Percentiles rank a stretch among this genome's conserved stretches.
Conservation (phyloP, 2,329 filamentous ascomycete genomes). For the Emmonsia crescens region DNA sequence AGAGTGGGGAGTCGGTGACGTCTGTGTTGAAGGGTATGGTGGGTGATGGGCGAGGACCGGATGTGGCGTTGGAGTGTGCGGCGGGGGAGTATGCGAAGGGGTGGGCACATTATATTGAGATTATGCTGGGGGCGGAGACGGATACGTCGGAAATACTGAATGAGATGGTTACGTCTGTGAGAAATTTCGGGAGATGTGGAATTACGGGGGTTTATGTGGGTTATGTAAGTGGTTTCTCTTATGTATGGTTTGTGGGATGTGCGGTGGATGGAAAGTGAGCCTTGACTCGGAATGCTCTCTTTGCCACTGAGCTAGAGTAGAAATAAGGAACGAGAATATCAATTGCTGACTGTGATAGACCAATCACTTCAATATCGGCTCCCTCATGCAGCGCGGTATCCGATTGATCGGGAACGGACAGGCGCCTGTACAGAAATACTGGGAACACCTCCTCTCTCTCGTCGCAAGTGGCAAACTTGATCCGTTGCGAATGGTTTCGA, state of each 20-base stretch:
- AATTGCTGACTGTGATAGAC: slow-evolving; percentile 36
- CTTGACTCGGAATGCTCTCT: not conserved
- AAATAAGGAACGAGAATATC: not conserved
- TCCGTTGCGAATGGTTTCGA: slow-evolving; percentile 62
- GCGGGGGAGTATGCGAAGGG: slow-evolving; percentile 54
- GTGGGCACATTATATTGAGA: slow-evolving; percentile 51
- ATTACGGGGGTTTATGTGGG: slow-evolving; percentile 62
- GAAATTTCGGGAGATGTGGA: slow-evolving; percentile 54
- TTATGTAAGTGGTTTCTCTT: slow-evolving; percentile 35
- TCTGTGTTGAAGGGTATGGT: slow-evolving; percentile 62
- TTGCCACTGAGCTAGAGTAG: not conserved
- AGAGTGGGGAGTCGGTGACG: slow-evolving; percentile 54
- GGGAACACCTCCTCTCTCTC: slow-evolving; percentile 59
- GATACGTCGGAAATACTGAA: slow-evolving; percentile 61
- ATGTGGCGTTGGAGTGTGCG: slow-evolving; percentile 60
- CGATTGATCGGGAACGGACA: slow-evolving; percentile 61
- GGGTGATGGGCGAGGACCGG: slow-evolving; percentile 53
- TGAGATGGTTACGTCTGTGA: slow-evolving; percentile 42
- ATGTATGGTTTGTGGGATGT: not conserved
- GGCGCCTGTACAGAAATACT: slow-evolving; percentile 71
- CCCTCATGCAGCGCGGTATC: slow-evolving; percentile 77
- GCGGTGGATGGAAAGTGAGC: not conserved
- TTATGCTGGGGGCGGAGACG: slow-evolving; percentile 60
- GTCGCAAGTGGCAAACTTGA: slow-evolving; percentile 61
- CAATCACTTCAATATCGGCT: slow-evolving; percentile 74